Base-by-base conservation (phyloP, 257 asterid species). In the Cruciata laevipes region DNA sequence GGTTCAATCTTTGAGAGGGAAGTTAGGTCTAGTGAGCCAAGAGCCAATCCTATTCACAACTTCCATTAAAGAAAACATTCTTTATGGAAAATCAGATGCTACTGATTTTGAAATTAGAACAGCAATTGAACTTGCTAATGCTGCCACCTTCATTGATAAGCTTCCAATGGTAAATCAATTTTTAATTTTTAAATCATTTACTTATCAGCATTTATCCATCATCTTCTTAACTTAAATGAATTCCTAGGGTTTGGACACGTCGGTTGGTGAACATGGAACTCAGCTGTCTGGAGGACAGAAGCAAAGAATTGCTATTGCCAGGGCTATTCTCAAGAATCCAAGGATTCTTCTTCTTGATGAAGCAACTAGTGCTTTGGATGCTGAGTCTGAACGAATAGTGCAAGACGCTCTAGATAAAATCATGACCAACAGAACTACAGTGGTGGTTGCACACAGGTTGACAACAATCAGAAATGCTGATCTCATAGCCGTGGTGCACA, bases 351-450 rank as follows among this genome's bases (percentile, higher is more conserved):
- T 90, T 58, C 94, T 90, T 1, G 97, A 90, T 74, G 97, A 89
- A 83, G 97, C 97, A 6, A 89, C 97, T 13, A 90, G 97, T 60
- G 97, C 97, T 51, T 71, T 90, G 60, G 97, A 90, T 77, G 84
- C 86, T 0, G 97, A 86, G 68, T 90, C 96, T 0, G 97, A 90
- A 60, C 77, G 84, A 6, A 23, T 83, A 56, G 97, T 90, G 53
- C 97, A 90, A 73, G 84, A 82, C 21, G 97, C 97, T 42, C 89
- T 90, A 11, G 97, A 90, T 49, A 87, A 82, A 65, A 85, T 86
- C 7, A 90, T 86, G 95, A 42, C 78, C 18, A 69, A 87, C 65
- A 70, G 95, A 70, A 90, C 96, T 7, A 90, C 97, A 0, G 81
- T 90, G 44, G 90, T 90, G 20, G 96, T 90, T 52, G 97, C 97